A percentile compares a stretch with the other conserved stretches of the same genome.
phyloP scores from a whole-genome alignment of 1,284 basidiomycete species.

The Cutaneotrichosporon spelunceum region DNA sequence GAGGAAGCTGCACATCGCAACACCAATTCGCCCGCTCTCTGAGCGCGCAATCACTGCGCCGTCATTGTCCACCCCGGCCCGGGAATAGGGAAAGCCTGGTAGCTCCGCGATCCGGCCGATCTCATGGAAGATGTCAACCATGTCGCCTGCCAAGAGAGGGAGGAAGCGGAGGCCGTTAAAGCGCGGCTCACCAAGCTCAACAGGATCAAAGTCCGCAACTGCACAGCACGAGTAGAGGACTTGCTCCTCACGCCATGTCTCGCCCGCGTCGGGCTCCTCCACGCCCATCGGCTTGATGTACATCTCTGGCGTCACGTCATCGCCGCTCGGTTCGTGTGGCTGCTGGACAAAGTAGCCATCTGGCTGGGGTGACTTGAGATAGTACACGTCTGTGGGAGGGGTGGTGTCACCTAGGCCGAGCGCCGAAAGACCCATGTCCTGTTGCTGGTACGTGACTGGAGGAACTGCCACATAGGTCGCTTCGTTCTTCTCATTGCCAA shows the following conservation, averaged over 20 bases:
- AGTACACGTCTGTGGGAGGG: neutral
- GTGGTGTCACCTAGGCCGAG: slow-evolving; percentile 6
- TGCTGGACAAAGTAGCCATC: neutral
- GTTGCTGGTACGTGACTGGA: neutral
- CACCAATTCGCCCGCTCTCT: slow-evolving; percentile 43
- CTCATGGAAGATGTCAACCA: slow-evolving; percentile 49
- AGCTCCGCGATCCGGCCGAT: slow-evolving; percentile 51
- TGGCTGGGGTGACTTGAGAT: neutral
- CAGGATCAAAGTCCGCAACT: slow-evolving; percentile 47
- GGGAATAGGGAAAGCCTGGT: slow-evolving; percentile 46
- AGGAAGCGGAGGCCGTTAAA: slow-evolving; percentile 47
- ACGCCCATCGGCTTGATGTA: neutral
- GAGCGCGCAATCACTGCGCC: slow-evolving; percentile 46
- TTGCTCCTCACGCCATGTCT: slow-evolving; percentile 40
- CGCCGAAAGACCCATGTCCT: slow-evolving; percentile 2
- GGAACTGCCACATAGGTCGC: slow-evolving; percentile 7
- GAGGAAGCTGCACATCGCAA: slow-evolving; percentile 51
- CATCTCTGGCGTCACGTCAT: neutral
- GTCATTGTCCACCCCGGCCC: slow-evolving; percentile 51
- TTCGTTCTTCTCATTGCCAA: neutral
- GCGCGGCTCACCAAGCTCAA: slow-evolving; percentile 28
- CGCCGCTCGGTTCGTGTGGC: neutral
- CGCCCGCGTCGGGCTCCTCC: slow-evolving; percentile 31
- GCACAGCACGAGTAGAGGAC: slow-evolving; percentile 48
- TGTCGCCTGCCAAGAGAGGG: slow-evolving; percentile 40